A percentile compares a stretch with the other conserved stretches of the same genome.
Conservation (phyloP, 1,139 yeast genomes). For the Pichia sp. region DNA sequence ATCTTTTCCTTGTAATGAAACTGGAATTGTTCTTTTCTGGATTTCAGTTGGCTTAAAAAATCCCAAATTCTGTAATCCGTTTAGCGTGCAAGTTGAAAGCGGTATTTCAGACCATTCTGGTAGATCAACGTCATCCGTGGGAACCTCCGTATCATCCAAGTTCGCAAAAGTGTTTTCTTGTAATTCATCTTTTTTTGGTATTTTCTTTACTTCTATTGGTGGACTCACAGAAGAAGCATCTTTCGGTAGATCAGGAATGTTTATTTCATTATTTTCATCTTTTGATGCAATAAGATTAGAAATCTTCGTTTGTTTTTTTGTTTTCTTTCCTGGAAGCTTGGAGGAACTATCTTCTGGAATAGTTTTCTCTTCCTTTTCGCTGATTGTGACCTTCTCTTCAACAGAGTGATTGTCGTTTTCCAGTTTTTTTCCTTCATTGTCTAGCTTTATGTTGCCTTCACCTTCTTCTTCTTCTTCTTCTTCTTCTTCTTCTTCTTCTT, state of each 20-base stretch:
- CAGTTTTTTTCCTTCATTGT: constrained; percentile 16
- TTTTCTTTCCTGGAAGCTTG: background rate
- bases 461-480: constrained; percentile 1
- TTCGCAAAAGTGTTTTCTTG: constrained; percentile 18
- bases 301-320: constrained; percentile 8
- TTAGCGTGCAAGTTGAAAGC: constrained; percentile 51
- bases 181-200: constrained; percentile 16
- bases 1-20: constrained; percentile 68
- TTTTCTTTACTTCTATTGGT: constrained; percentile 2
- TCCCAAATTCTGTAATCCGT: constrained; percentile 55
- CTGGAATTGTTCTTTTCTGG: constrained; percentile 73
- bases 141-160: constrained; percentile 31
- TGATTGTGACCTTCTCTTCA: background rate
- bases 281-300: constrained; percentile 17
- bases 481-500: constrained; percentile 15
- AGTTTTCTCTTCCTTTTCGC: no score
- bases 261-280: constrained; percentile 24
- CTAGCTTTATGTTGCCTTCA: background rate
- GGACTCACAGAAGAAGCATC: constrained; percentile 17
- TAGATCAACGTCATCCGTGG: constrained; percentile 42
- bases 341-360: background rate
- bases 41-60: constrained; percentile 77
- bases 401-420: constrained; percentile 2
- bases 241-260: constrained; percentile 19
- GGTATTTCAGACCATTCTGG: constrained; percentile 55